Evolutionary conservation across 2,329 filamentous ascomycete genomes (phyloP), one percentile per base, ranked within the genome.

Genomic region (Leptographium lundbergii): DNA sequence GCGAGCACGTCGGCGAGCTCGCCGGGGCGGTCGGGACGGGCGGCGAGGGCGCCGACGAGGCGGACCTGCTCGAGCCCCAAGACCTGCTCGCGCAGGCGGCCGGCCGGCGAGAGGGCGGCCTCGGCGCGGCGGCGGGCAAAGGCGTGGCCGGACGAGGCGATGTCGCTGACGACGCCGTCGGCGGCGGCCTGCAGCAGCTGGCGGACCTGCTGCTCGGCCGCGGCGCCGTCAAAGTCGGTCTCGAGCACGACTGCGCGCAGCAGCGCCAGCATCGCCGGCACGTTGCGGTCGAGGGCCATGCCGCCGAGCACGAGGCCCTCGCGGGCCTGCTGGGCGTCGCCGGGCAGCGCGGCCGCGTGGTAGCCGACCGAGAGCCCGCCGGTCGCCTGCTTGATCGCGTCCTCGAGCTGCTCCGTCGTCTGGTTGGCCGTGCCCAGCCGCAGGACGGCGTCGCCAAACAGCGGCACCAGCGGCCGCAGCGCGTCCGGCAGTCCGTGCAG

Each of bases 311-410:
- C 82, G 29, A 99, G 75, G 0, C 94, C 94, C 72, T 99, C 94
- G 22, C 81, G 84, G 10, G 85, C 87, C 29, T 80, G 76, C 34
- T 81, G 78, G 58, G 89, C 83, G 64, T 92, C 82, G 1, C 79
- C 80, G 0, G 92, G 89, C 2, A 85, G 90, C 0, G 91, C 82
- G 0, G 87, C 85, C n/a, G 87, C 82, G 72, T 95, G 88, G 65
- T 96, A 91, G 1, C 87, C 85, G 19, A 95, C 85, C 3, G 86
- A 88, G 45, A 99, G 82, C 11, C 94, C 94, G 24, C 94, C 94
- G 1, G 94, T 97, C 75, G 95, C 95, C 34, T 97, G 80, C 71
- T 97, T 97, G 71, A 99, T 96, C 59, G 91, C 74, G 68, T 97
- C 94, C 71, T 99, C 94, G 57, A 97, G 81, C 70, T 96, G 86